Conservation (phyloP, 495 filamentous ascomycete genomes). For the Penicillium psychrofluorescens region DNA sequence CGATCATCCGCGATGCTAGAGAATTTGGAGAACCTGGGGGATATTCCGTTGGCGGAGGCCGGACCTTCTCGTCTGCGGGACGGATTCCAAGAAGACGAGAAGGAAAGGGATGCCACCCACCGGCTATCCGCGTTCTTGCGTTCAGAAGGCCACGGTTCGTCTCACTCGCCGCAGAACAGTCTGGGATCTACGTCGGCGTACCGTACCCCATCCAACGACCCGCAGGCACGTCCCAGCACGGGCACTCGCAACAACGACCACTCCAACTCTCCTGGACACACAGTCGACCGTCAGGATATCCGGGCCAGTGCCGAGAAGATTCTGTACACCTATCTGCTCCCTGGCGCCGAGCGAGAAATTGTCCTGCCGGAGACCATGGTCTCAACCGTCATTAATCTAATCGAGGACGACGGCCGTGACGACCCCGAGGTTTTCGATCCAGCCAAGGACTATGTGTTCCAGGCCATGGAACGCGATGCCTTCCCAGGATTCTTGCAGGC, state of each 20-base stretch:
- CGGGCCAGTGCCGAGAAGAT: conserved; percentile 94
- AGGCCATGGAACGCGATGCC: conserved; percentile 98
- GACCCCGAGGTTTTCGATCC: conserved; percentile 96
- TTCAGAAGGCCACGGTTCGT: conserved; percentile 50
- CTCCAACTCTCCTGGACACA: conserved; percentile 74
- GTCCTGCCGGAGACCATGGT: conserved; percentile 82
- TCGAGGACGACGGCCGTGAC: conserved; percentile 84
- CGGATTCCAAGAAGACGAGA: conserved; percentile 30
- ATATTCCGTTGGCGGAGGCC: conserved; percentile 43
- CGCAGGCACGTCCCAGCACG: conserved; percentile 59
- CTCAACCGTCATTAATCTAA: conserved; percentile 66
- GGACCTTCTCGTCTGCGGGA: conserved; percentile 32
- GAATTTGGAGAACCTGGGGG: conserved; percentile 56
- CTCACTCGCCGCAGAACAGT: conserved; percentile 66
- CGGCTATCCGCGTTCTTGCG: conserved; percentile 85
- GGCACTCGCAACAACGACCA: conserved; percentile 37
- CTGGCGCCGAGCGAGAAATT: conserved; percentile 91
- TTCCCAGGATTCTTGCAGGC: conserved; percentile 93
- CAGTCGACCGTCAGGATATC: conserved; percentile 79
- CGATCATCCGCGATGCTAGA: conserved; percentile 76
- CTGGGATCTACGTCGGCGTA: conserved; percentile 42
- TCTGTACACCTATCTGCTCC: conserved; percentile 88
- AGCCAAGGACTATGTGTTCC: conserved; percentile 98
- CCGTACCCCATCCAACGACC: conserved; percentile 37
- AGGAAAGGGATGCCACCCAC: conserved; percentile 66